phyloP scores from a whole-genome alignment of 495 filamentous ascomycete genomes.

The Penicillium pancosmium region DNA sequence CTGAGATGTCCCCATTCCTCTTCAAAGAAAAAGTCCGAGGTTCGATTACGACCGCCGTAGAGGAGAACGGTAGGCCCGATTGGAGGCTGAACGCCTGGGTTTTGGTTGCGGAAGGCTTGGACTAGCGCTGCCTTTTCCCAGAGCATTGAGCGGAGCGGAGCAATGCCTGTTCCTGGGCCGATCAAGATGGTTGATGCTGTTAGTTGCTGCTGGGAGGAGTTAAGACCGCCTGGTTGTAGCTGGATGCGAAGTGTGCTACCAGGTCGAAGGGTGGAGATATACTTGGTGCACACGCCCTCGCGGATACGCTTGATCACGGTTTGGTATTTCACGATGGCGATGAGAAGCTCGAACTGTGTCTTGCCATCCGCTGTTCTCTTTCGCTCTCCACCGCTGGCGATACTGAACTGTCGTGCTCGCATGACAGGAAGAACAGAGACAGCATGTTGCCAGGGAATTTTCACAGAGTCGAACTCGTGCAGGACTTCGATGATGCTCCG shows the following conservation, averaged over 20 bases:
- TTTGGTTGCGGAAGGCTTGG: constrained; percentile 40
- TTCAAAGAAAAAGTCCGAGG: constrained; percentile 77
- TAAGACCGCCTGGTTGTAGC: constrained; percentile 59
- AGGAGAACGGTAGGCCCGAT: constrained; percentile 57
- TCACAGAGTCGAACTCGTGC: constrained; percentile 83
- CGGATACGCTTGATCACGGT: constrained; percentile 85
- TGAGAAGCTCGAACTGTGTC: constrained; percentile 71
- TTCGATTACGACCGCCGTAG: constrained; percentile 76
- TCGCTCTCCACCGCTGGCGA: constrained; percentile 70
- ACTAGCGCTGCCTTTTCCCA: constrained; percentile 61
- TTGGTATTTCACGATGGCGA: constrained; percentile 89
- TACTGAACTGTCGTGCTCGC: constrained; percentile 82
- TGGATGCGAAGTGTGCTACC: constrained; percentile 61
- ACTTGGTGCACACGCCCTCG: constrained; percentile 88
- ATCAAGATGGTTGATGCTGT: constrained; percentile 72
- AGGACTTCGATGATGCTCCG: constrained; percentile 90
- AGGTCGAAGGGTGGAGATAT: constrained; percentile 64
- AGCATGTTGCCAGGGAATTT: constrained; percentile 74
- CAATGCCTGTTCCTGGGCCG: constrained; percentile 88
- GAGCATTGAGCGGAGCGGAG: constrained; percentile 80
- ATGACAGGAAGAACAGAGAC: constrained; percentile 73
- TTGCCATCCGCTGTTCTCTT: constrained; percentile 41
- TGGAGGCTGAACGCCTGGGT: constrained; percentile 29
- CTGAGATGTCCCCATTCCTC: constrained; percentile 66
- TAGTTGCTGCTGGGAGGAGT: constrained; percentile 49